phyloP scores from a whole-genome alignment of 2,329 filamentous ascomycete genomes.

The Talaromyces sp. region DNA sequence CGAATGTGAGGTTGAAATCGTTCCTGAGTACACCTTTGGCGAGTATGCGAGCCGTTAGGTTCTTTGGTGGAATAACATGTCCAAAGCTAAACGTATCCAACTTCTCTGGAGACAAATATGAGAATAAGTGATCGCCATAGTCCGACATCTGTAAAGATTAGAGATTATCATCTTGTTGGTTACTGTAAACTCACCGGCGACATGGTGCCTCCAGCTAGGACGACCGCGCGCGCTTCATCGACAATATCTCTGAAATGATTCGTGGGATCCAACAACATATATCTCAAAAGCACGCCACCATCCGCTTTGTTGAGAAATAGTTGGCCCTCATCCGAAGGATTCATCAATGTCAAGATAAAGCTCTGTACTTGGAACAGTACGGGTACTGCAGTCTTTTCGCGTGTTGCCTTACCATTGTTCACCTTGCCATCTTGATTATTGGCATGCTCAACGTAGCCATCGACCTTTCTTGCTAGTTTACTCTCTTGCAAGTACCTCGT shows the following conservation, averaged over 20 bases:
- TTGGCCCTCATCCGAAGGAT: conserved; percentile 67
- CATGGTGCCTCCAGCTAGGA: conserved; percentile 95
- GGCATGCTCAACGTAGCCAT: conserved; percentile 72
- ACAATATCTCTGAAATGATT: conserved; percentile 88
- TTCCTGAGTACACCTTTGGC: conserved; percentile 46
- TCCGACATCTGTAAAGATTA: conserved; percentile 64
- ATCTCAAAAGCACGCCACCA: conserved; percentile 63
- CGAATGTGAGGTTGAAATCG: conserved; percentile 84
- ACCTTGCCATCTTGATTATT: conserved; percentile 32
- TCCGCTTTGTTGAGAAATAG: conserved; percentile 55
- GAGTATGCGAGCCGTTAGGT: conserved; percentile 75
- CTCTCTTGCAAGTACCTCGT: conserved; percentile 85
- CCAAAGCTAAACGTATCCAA: conserved; percentile 86
- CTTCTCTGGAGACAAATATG: conserved; percentile 60
- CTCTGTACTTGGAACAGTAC: conserved; percentile 62
- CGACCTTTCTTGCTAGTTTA: conserved; percentile 89
- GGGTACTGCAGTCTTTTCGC: conserved; percentile 43
- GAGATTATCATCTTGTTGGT: background rate
- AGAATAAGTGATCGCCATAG: conserved; percentile 82
- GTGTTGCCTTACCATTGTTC: conserved; percentile 14
- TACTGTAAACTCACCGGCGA: conserved; percentile 61
- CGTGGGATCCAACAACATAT: conserved; percentile 85
- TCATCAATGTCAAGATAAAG: conserved; percentile 79
- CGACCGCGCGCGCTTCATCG: conserved; percentile 76
- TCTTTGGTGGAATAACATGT: conserved; percentile 83